Percentiles rank a stretch among this genome's conserved stretches.
Evolutionary conservation across 306 rosid species (phyloP).

Genomic region (Fagus sylvatica): DNA sequence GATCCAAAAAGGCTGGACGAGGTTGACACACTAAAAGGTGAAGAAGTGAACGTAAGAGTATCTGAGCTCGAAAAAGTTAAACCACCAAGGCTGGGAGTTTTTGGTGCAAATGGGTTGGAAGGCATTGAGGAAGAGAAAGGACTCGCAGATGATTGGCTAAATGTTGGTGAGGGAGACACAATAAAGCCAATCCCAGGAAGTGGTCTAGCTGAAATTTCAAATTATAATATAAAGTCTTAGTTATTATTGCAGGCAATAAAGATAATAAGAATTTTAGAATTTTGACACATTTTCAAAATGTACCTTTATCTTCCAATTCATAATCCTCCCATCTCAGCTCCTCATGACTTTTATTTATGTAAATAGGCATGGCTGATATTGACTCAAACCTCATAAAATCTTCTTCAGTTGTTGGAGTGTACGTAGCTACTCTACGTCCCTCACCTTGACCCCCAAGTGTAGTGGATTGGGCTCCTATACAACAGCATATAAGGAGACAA

Average conservation of each 20-base stretch:
- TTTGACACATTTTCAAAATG: neutral
- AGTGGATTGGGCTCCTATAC: conserved; percentile 70
- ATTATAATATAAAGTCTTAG: conserved; percentile 11
- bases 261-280: neutral
- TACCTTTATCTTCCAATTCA: conserved; percentile 92
- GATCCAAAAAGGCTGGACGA: conserved; percentile 51
- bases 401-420: conserved; percentile 73
- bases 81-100: conserved; percentile 35
- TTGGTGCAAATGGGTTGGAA: no score
- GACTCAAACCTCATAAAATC: conserved; percentile 80
- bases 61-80: conserved; percentile 53
- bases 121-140: conserved; percentile 13
- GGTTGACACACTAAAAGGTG: conserved; percentile 54
- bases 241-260: conserved; percentile 1
- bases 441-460: conserved; percentile 82
- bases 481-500: conserved; percentile 12
- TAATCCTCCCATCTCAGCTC: conserved; percentile 99
- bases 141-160: conserved; percentile 66
- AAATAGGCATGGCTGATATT: conserved; percentile 87
- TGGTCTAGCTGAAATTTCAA: conserved; percentile 76
- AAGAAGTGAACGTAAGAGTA: conserved; percentile 57
- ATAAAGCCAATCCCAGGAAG: conserved; percentile 55
- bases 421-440: conserved; percentile 76
- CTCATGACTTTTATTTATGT: conserved; percentile 92
- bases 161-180: conserved; percentile 51